A percentile compares a stretch with the other conserved stretches of the same genome.
Conservation (phyloP, 352 stramenopile genomes). For the Globisporangium splendens region DNA sequence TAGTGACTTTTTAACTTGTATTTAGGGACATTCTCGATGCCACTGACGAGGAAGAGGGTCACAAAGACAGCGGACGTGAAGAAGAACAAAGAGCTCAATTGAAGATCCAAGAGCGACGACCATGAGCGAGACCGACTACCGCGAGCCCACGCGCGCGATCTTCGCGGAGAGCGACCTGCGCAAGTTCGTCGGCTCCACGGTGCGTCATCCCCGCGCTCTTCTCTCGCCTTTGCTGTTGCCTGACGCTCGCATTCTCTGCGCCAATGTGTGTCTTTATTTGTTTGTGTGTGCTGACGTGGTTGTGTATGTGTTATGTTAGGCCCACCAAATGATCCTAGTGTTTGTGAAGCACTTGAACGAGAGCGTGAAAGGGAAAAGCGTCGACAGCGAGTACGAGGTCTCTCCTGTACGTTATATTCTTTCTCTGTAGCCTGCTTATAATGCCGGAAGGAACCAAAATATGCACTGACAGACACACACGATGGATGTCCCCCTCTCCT, state of each 20-base stretch:
- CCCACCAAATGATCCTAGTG: constrained; percentile 77
- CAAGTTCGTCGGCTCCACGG: constrained; percentile 65
- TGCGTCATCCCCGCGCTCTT: constrained; percentile 14
- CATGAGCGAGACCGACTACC: constrained; percentile 26
- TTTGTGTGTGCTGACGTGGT: constrained; percentile 10
- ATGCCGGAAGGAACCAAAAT: too few relatives aligned
- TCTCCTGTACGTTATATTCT: constrained; percentile 53
- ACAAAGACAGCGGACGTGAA: neutral
- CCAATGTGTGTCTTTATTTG: neutral
- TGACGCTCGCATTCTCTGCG: neutral
- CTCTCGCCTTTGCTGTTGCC: neutral
- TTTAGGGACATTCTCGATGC: too few relatives aligned
- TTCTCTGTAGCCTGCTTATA: neutral
- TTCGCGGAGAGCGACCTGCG: constrained; percentile 71
- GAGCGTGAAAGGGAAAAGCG: constrained; percentile 57
- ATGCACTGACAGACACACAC: neutral
- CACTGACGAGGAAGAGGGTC: neutral
- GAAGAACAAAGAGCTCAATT: neutral
- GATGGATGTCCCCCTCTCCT: neutral
- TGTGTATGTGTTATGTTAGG: constrained; percentile 29
- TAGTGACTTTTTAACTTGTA: too few relatives aligned
- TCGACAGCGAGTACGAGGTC: constrained; percentile 61
- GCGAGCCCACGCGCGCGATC: constrained; percentile 68
- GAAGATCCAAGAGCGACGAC: neutral
- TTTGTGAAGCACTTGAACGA: constrained; percentile 84